Percentiles rank a stretch among this genome's conserved stretches.
Conservation (phyloP, 192 early-diverging fungal species). For the Backusella psychrophila region DNA sequence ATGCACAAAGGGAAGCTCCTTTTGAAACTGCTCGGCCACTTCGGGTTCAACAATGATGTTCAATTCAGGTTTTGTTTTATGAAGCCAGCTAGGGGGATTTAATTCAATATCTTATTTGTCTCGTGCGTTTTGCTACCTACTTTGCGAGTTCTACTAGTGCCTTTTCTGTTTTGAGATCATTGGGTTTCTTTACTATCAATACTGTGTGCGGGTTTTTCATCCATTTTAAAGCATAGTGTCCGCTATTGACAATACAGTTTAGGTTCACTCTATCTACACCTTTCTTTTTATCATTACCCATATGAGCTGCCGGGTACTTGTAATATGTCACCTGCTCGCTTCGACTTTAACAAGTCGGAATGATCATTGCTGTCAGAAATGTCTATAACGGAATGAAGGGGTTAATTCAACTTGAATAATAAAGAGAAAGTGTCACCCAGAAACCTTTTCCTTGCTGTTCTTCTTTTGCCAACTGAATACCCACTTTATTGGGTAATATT, state of each 20-base stretch:
- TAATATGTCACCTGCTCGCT: constrained; percentile 38
- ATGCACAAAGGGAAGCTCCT: constrained; percentile 52
- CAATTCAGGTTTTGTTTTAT: constrained; percentile 54
- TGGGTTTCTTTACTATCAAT: constrained; percentile 80
- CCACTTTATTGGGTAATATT: constrained; percentile 13
- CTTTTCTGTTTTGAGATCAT: constrained; percentile 60
- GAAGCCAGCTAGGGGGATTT: constrained; percentile 56
- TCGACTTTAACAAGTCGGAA: constrained; percentile 25
- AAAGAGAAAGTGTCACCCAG: not conserved
- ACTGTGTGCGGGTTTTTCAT: constrained; percentile 63
- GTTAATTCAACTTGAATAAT: too few relatives aligned
- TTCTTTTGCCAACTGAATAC: constrained; percentile 15
- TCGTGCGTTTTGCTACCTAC: constrained; percentile 27
- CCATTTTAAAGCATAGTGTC: constrained; percentile 57
- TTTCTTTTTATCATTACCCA: constrained; percentile 33
- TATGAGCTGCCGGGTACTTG: constrained; percentile 50
- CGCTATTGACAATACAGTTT: constrained; percentile 25
- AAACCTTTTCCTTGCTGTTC: not conserved
- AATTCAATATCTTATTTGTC: not conserved
- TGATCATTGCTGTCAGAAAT: not conserved
- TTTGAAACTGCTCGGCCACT: constrained; percentile 54
- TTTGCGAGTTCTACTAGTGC: constrained; percentile 64
- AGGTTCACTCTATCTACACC: not conserved
- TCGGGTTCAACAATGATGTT: constrained; percentile 72
- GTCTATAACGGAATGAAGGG: too few relatives aligned